Conservation (phyloP, 2,329 filamentous ascomycete species). For the Neurospora crassa region DNA sequence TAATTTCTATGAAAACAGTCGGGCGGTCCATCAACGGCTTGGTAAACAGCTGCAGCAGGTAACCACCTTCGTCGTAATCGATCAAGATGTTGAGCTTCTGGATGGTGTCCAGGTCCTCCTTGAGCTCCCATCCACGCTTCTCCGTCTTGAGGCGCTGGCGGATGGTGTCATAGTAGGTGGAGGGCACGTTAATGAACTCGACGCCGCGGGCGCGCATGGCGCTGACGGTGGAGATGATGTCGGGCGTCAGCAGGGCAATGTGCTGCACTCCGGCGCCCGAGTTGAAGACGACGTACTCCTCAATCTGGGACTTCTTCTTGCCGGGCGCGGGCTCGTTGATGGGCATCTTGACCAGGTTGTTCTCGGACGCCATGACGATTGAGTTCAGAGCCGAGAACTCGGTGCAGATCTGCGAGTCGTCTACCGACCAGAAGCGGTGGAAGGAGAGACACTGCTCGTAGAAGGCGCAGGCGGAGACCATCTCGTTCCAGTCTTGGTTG, state of each 20-base stretch:
- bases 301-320: constrained; percentile 88
- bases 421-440: constrained; percentile 95
- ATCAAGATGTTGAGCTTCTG: constrained; percentile 78
- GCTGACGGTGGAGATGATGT: constrained; percentile 70
- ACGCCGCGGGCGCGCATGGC: constrained; percentile 79
- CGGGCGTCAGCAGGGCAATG: constrained; percentile 72
- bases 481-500: constrained; percentile 92
- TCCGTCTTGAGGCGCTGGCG: constrained; percentile 59
- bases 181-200: constrained; percentile 83
- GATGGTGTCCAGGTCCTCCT: constrained; percentile 72
- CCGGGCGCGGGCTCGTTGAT: constrained; percentile 92
- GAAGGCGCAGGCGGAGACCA: constrained; percentile 56
- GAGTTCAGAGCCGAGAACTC: constrained; percentile 83
- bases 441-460: constrained; percentile 87
- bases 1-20: constrained; percentile 94
- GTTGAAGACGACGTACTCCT: constrained; percentile 89
- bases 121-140: constrained; percentile 50
- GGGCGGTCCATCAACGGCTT: constrained; percentile 91
- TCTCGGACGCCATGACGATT: constrained; percentile 81
- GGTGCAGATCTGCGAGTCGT: constrained; percentile 86
- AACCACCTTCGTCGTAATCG: constrained; percentile 89
- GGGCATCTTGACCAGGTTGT: constrained; percentile 90
- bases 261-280: constrained; percentile 85
- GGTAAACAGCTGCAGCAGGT: constrained; percentile 67
- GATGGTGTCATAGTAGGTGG: constrained; percentile 79